Conservation (phyloP, 345 rosid genomes). For the Melastoma malabathricum region DNA sequence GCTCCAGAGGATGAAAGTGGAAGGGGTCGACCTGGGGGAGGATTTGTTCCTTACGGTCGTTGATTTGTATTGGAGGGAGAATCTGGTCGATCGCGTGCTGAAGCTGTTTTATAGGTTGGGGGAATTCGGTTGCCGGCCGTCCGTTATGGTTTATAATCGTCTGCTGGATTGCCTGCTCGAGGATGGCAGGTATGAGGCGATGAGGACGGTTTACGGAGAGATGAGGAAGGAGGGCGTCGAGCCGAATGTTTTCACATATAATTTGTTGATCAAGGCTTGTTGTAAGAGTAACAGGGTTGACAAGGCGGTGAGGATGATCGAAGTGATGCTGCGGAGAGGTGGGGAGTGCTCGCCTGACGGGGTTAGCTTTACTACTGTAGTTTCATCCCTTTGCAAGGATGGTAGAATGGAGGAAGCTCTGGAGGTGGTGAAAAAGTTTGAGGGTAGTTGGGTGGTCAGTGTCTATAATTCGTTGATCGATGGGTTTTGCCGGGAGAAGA, state of each 20-base stretch:
- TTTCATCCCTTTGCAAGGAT: conserved; percentile 60
- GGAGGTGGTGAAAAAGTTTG: conserved; percentile 38
- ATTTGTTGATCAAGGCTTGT: conserved; percentile 73
- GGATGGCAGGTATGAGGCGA: conserved; percentile 57
- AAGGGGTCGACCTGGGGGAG: conserved; percentile 53
- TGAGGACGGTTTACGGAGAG: conserved; percentile 44
- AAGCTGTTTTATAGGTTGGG: conserved; percentile 63
- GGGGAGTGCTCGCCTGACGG: conserved; percentile 55
- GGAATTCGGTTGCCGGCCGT: conserved; percentile 70
- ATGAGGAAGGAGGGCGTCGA: conserved; percentile 81
- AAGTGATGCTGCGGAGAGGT: conserved; percentile 45
- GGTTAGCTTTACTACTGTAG: conserved; percentile 65
- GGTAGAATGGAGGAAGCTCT: conserved; percentile 62
- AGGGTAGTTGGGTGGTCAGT: conserved; percentile 24
- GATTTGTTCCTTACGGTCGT: conserved; percentile 52
- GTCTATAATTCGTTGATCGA: conserved; percentile 61
- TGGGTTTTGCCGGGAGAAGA: conserved; percentile 45
- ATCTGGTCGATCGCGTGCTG: conserved; percentile 59
- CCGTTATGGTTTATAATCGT: conserved; percentile 69
- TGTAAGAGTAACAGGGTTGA: conserved; percentile 72
- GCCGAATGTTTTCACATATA: conserved; percentile 70
- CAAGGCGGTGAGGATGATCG: conserved; percentile 58
- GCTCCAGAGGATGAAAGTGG: conserved; percentile 84
- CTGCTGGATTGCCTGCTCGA: conserved; percentile 64
- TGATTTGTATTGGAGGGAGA: conserved; percentile 30